A percentile compares a stretch with the other conserved stretches of the same genome.
Evolutionary conservation across 257 asterid genomes (phyloP).

Genomic region (Ocimum tenuiflorum): DNA sequence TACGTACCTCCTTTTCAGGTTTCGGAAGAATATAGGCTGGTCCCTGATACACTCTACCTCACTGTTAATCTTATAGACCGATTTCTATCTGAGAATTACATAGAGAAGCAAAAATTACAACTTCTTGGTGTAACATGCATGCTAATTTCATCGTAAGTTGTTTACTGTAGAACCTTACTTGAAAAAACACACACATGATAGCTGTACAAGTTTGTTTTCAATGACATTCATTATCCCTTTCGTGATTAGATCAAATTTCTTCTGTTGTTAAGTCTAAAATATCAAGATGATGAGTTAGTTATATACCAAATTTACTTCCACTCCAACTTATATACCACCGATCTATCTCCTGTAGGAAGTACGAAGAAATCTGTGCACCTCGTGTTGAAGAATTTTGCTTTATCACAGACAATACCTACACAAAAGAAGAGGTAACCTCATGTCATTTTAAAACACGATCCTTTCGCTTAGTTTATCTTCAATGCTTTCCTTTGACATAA

Average conservation of each 20-base stretch:
- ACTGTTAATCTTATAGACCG: slow-evolving; percentile 94
- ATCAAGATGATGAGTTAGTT: background rate
- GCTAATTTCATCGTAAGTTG: slow-evolving; percentile 93
- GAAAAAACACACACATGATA: background rate
- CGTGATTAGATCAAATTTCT: background rate
- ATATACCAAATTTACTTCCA: background rate
- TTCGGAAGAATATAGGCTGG: slow-evolving; percentile 85
- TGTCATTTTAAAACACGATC: background rate
- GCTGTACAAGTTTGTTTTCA: background rate
- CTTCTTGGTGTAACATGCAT: slow-evolving; percentile 97
- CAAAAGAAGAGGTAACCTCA: slow-evolving; percentile 92
- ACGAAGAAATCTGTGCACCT: slow-evolving; percentile 95
- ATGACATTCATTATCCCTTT: background rate
- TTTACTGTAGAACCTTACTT: background rate
- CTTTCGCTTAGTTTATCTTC: background rate
- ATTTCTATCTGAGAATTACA: slow-evolving; percentile 58
- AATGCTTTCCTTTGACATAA: no score
- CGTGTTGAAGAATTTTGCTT: slow-evolving; percentile 88
- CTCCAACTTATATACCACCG: slow-evolving; percentile 8
- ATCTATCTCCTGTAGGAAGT: slow-evolving; percentile 54
- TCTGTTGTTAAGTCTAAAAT: background rate
- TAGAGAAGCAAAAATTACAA: slow-evolving; percentile 86
- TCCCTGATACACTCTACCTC: slow-evolving; percentile 94
- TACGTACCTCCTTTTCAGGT: slow-evolving; percentile 50
- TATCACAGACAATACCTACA: slow-evolving; percentile 87